These are phyloP conservation scores for Pythium guiyangense DNA, from an alignment of 352 stramenopile species.

Conservation along the genomic window DNA sequence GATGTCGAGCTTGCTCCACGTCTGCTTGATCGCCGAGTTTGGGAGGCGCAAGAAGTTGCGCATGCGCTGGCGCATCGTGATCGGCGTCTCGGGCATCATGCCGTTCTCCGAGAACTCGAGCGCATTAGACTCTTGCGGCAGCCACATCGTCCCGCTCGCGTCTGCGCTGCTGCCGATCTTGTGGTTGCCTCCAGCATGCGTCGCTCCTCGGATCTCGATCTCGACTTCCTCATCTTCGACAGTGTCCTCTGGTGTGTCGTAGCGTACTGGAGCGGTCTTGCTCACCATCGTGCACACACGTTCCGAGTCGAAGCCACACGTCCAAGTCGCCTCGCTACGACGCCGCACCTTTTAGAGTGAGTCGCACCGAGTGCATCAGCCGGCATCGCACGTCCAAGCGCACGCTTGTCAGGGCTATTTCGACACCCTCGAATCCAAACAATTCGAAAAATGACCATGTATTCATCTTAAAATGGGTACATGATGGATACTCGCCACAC, in stretches of 20 bases:
- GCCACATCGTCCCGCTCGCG: slow-evolving; percentile 8
- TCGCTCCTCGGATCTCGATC: slow-evolving; percentile 19
- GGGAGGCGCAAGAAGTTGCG: slow-evolving; percentile 20
- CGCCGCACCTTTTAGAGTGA: no score
- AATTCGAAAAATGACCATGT: no score
- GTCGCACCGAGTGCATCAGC: no score
- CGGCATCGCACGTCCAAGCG: no score
- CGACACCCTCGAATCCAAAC: no score
- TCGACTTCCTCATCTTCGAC: slow-evolving; percentile 25
- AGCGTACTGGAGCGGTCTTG: slow-evolving; percentile 10
- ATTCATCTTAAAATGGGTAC: no score
- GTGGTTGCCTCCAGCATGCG: background rate
- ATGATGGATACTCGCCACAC: no score
- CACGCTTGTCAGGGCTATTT: no score
- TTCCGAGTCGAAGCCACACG: no score
- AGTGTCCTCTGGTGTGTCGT: slow-evolving; percentile 11
- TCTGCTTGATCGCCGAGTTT: slow-evolving; percentile 32
- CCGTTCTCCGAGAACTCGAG: slow-evolving; percentile 14
- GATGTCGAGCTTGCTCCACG: slow-evolving; percentile 26
- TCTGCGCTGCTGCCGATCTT: background rate
- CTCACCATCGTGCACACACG: slow-evolving; percentile 12
- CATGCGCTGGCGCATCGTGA: slow-evolving; percentile 16
- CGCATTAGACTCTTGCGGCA: slow-evolving; percentile 14
- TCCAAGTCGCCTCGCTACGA: no score
- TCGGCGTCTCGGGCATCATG: slow-evolving; percentile 11